Conservation (phyloP, 1,139 yeast genomes). For the Trichomonascaceae sp. region DNA sequence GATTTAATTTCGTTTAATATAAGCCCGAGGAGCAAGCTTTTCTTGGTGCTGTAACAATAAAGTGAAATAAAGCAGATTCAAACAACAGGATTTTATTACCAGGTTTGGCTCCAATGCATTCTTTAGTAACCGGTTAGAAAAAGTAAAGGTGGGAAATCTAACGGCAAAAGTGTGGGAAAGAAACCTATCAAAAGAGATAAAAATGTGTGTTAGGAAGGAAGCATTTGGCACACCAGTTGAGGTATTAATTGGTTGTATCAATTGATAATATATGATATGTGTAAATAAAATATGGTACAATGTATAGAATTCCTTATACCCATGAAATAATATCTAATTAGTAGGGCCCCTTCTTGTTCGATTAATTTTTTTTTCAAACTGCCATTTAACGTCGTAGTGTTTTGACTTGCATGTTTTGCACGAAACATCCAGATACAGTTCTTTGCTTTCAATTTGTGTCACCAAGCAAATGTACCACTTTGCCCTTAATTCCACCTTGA, state of each 20-base stretch:
- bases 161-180: neutral
- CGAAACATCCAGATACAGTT: neutral
- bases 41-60: no score
- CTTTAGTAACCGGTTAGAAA: neutral
- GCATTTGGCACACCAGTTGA: neutral
- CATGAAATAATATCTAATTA: no score
- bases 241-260: neutral
- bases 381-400: neutral
- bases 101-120: neutral
- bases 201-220: neutral
- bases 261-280: no score
- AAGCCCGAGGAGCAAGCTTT: no score
- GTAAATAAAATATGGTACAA: no score
- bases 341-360: no score
- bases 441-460: neutral
- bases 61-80: neutral
- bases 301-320: no score
- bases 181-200: neutral
- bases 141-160: neutral
- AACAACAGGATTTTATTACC: neutral
- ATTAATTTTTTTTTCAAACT: neutral
- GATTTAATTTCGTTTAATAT: no score
- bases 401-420: neutral
- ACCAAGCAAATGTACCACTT: neutral
- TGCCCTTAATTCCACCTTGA: neutral